A percentile compares a stretch with the other conserved stretches of the same genome.
phyloP scores from a whole-genome alignment of 75 land plant genomes.

The Selaginella moellendorffii region DNA sequence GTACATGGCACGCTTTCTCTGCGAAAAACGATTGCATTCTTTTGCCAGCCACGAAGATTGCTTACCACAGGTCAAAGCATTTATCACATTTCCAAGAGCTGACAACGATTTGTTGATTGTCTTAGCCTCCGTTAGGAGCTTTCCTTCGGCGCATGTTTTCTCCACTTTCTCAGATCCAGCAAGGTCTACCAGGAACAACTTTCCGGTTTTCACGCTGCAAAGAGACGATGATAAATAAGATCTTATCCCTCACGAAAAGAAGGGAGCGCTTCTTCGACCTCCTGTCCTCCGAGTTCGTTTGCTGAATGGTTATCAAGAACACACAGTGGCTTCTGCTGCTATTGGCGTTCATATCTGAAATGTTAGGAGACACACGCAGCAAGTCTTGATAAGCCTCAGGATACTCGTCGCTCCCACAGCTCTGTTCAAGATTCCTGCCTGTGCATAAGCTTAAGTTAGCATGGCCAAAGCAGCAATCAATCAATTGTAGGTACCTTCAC shows the following conservation, averaged over 20 bases:
- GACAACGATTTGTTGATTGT: conserved; percentile 22
- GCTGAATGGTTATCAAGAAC: conserved; percentile 2
- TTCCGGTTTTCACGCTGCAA: conserved; percentile 18
- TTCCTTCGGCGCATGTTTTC: conserved; percentile 19
- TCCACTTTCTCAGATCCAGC: conserved; percentile 23
- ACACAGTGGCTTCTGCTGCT: conserved; percentile 10
- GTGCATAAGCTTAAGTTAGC: background rate
- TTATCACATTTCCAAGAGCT: conserved; percentile 24
- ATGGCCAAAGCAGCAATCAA: background rate
- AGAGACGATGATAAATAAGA: background rate
- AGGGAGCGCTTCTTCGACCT: background rate
- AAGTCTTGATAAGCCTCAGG: background rate
- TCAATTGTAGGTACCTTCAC: conserved; percentile 8
- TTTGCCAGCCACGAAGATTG: too few relatives aligned
- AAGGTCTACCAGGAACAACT: conserved; percentile 15
- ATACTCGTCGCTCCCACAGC: conserved; percentile 19
- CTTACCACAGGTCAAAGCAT: conserved; percentile 16
- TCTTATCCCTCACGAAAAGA: background rate
- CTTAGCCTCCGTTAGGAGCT: conserved; percentile 15
- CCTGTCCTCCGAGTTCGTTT: conserved; percentile 7
- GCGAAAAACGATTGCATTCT: background rate
- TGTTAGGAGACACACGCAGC: background rate
- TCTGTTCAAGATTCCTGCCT: conserved; percentile 19
- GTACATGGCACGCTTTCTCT: conserved; percentile 9
- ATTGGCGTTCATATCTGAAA: background rate